Percentiles rank a stretch among this genome's conserved stretches.
Conservation (phyloP, 1,139 yeast genomes). For the Geotrichum macrosporum region DNA sequence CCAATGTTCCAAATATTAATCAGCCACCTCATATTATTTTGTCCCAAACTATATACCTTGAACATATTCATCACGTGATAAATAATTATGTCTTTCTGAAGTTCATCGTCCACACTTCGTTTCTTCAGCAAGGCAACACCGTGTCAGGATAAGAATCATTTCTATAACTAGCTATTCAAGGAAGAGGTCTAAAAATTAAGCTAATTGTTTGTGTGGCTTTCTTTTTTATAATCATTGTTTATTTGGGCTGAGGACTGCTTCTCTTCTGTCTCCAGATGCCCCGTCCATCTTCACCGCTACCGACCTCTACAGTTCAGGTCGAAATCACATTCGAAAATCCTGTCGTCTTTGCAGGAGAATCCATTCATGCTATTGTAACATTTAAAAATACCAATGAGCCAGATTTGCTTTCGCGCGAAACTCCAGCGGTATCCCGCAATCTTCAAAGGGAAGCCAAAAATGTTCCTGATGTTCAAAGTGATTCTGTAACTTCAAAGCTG, state of each 20-base stretch:
- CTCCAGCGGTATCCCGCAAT: neutral
- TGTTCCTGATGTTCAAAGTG: slow-evolving; percentile 10
- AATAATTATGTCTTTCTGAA: neutral
- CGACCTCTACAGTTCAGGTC: slow-evolving; percentile 31
- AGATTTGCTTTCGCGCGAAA: slow-evolving; percentile 10
- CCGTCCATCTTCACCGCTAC: slow-evolving; percentile 7
- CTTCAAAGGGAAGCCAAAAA: slow-evolving; percentile 6
- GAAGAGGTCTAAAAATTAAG: too few relatives aligned
- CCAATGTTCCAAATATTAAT: neutral
- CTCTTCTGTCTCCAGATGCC: too few relatives aligned
- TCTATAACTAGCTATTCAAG: too few relatives aligned
- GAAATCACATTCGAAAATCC: slow-evolving; percentile 41
- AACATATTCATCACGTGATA: neutral
- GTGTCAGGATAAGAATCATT: too few relatives aligned
- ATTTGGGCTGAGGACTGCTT: too few relatives aligned
- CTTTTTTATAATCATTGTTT: too few relatives aligned
- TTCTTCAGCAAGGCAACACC: slow-evolving; percentile 1
- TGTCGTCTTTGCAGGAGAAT: slow-evolving; percentile 43
- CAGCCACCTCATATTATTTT: neutral
- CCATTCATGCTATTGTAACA: slow-evolving; percentile 35
- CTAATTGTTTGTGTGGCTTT: too few relatives aligned
- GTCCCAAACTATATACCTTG: neutral
- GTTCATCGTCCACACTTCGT: neutral
- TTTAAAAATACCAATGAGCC: slow-evolving; percentile 30
- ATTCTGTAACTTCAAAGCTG: neutral